Evolutionary conservation across 2,329 filamentous ascomycete genomes (phyloP).

Genomic region (Coleophoma cylindrospora): DNA sequence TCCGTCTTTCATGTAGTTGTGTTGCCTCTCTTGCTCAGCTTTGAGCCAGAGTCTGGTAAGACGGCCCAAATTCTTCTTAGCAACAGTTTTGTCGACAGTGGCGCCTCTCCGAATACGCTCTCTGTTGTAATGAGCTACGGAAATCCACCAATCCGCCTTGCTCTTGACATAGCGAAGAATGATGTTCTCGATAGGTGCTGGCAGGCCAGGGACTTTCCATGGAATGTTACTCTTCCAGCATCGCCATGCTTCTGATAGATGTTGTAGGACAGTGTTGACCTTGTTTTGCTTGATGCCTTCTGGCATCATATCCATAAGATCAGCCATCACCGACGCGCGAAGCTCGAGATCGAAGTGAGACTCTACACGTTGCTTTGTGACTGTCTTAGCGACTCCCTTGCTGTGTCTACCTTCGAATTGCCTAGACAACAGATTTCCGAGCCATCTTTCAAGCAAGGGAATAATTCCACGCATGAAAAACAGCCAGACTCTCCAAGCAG

Average conservation of each 20-base stretch:
- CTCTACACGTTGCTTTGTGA: slow-evolving; percentile 97
- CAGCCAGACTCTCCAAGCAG: slow-evolving; percentile 97
- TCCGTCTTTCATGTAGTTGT: slow-evolving; percentile 99
- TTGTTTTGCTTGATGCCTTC: slow-evolving; percentile 99
- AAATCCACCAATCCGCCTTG: slow-evolving; percentile 99
- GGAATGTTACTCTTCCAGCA: slow-evolving; percentile 99
- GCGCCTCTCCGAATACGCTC: slow-evolving; percentile 94
- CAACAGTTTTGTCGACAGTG: slow-evolving; percentile 97
- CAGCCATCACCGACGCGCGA: slow-evolving; percentile 96
- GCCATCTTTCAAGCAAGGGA: slow-evolving; percentile 91
- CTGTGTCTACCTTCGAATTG: slow-evolving; percentile 98
- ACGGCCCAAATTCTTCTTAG: slow-evolving; percentile 97
- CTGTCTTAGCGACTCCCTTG: slow-evolving; percentile 97
- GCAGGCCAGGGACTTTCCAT: slow-evolving; percentile 96
- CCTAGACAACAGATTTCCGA: slow-evolving; percentile 91
- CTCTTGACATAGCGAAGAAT: slow-evolving; percentile 98
- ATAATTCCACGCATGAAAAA: slow-evolving; percentile 99
- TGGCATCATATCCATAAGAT: slow-evolving; percentile 99
- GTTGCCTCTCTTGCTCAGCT: slow-evolving; percentile 94
- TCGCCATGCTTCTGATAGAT: slow-evolving; percentile 96
- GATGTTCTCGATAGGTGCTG: slow-evolving; percentile 97
- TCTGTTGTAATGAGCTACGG: slow-evolving; percentile 96
- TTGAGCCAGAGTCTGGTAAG: slow-evolving; percentile 95
- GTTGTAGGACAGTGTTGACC: slow-evolving; percentile 94
- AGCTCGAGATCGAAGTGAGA: slow-evolving; percentile 98